Base-by-base conservation (phyloP, 257 asterid species). In the Solanum bukasovii region DNA sequence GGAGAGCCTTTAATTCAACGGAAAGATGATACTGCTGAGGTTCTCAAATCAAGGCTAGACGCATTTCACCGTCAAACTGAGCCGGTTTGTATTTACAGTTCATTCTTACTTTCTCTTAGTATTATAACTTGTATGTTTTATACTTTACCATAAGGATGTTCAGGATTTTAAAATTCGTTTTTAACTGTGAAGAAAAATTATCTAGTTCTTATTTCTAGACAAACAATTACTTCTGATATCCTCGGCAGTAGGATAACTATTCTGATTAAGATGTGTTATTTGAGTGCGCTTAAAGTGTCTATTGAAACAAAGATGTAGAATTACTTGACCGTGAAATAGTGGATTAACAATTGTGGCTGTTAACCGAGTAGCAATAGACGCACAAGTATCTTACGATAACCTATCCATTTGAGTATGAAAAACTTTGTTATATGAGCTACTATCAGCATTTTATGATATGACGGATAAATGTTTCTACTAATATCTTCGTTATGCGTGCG, bases 1-100 rank as follows among this genome's bases (percentile, higher is more conserved):
- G 99, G 99, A 65, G 99, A 95, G 92, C 96, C 98, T 87, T 91
- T 97, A 73, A 93, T 95, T 86, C 99, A 97, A 90, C 98, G 98
- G 13, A 97, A 94, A 91, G 99, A 97, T 86, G 99, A 97, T 79
- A 97, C 99, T 63, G 93, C 96, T 75, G 98, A 94, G 88, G 99
- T 97, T 75, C 96, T 97, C 82, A 97, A 95, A 91, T 97, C 98
- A 21, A 95, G 99, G 92, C 98, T 97, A 67, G 98, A 96, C 42
- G 94, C 98, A 83, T 97, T 97, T 87, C 99, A 97, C 87, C 91
- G 89, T 92, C 98, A 95, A 92, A 97, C 99, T 88, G 93, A 94
- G 89, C 98, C 98, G 87, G 98, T 97, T 90, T 42, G 93, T 67
- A 25, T 67, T 67, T 25, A 63, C 14, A 63, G 31, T 63, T 63